Base-by-base conservation (phyloP, 2,329 filamentous ascomycete species). In the Aspergillus latus region DNA sequence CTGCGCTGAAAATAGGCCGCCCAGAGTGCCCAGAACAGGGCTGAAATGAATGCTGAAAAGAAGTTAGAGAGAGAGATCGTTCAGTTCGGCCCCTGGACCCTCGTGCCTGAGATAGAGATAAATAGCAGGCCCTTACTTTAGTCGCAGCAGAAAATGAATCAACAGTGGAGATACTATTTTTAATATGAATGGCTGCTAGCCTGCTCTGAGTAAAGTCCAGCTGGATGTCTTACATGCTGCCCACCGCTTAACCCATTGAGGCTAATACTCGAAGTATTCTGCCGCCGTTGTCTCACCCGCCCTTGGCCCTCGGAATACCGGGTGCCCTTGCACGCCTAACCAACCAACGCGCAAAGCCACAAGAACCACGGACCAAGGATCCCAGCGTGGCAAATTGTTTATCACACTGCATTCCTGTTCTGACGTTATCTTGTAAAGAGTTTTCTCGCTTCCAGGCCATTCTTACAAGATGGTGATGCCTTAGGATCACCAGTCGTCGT, bases 151-250 rank as follows among this genome's bases (percentile, higher is more conserved):
- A 32, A 34, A 13, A 43, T 46, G 21, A 49, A 40, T 56, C 29
- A 44, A 48, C 46, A 36, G 37, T 32, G 21, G 2, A 43, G 54
- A 21, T 52, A 21, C 54, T 56, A 56, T 56, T 56, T 52, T 49
- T 56, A 56, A 46, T 21, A 21, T 21, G 21, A 21, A 21, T 37
- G 28, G 32, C 47, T 32, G 37, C 52, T 54, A 54, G 36, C 11
- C 52, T 54, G 43, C 29, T 48, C 45, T 48, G 44, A 47, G 52
- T 34, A 54, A 43, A 28, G 39, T 11, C 15, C 9, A 13, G 29
- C 11, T 28, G 6, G 30, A 13, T 48, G 52, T 54, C 52, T 54
- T 40, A 54, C 52, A n/a, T 34, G 34, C 34, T 15, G 15, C 32
- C 9, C 30, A 43, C 49, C 49, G 49, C 49, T 42, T 52, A 39